phyloP scores from a whole-genome alignment of 495 filamentous ascomycete genomes.

The Aspergillus affinis region DNA sequence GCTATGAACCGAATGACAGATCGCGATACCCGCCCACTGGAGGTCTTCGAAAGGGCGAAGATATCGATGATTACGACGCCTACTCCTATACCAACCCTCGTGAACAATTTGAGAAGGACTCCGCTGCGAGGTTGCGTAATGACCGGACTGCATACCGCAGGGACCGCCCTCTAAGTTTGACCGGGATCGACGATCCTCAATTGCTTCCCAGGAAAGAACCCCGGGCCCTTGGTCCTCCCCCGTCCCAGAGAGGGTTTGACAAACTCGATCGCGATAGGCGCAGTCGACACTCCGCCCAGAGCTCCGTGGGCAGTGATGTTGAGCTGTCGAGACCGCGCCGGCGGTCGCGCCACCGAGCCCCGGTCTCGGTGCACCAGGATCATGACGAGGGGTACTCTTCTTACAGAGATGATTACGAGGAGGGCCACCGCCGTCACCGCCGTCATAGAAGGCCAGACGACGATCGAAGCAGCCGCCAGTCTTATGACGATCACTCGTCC shows the following conservation, averaged over 20 bases:
- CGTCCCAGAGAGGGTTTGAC: conserved; percentile 62
- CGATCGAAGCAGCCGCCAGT: conserved; percentile 21
- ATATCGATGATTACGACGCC: conserved; percentile 59
- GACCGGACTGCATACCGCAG: conserved; percentile 49
- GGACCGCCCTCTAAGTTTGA: conserved; percentile 64
- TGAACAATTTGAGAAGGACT: conserved; percentile 67
- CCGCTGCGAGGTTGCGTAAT: conserved; percentile 46
- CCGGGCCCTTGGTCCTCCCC: conserved; percentile 54
- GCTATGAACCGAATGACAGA: conserved; percentile 22
- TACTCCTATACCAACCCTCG: conserved; percentile 72
- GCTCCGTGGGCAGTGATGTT: conserved; percentile 28
- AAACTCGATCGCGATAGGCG: conserved; percentile 47
- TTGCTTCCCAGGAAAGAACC: conserved; percentile 40
- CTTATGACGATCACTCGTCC: conserved; percentile 30
- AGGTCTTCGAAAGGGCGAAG: conserved; percentile 49
- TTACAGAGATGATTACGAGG: conserved; percentile 27
- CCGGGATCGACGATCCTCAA: conserved; percentile 58
- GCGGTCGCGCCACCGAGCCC: conserved; percentile 32
- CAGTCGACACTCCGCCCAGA: conserved; percentile 31
- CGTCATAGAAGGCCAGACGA: conserved; percentile 30
- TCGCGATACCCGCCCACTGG: conserved; percentile 33
- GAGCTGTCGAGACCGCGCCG: conserved; percentile 30
- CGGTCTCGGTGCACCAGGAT: conserved; percentile 39
- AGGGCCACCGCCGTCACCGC: conserved; percentile 25
- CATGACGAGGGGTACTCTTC: conserved; percentile 42